Evolutionary conservation across 371 early-diverging fungal genomes (phyloP).

Genomic region (Mucor sp.): DNA sequence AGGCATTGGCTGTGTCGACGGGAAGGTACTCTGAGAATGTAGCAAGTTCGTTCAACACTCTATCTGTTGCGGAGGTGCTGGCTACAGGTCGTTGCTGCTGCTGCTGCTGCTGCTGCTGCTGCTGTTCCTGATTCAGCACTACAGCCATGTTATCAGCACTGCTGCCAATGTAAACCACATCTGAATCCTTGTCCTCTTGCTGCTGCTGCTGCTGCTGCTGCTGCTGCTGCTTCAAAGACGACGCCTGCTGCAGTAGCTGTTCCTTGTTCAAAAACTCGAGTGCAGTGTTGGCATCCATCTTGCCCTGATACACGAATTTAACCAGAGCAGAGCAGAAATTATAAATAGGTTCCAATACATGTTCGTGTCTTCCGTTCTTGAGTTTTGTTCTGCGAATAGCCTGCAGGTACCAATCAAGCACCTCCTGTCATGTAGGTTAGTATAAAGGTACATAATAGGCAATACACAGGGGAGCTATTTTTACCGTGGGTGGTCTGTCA

Average conservation of each 20-base stretch:
- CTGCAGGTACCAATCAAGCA: conserved; percentile 46
- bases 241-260: conserved; percentile 1
- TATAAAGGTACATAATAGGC: conserved; percentile 3
- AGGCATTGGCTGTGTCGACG: conserved; percentile 32
- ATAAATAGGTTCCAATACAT: conserved; percentile 60
- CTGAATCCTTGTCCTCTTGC: background rate
- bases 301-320: conserved; percentile 50
- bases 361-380: conserved; percentile 54
- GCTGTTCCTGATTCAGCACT: background rate
- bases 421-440: conserved; percentile 27
- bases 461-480: background rate
- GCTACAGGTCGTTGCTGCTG: background rate
- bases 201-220: background rate
- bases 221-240: background rate
- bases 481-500: conserved; percentile 46
- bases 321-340: conserved; percentile 57
- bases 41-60: background rate
- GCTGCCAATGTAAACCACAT: background rate
- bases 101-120: too few species aligned
- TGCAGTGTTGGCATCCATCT: conserved; percentile 41
- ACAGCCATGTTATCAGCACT: background rate
- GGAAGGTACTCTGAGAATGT: conserved; percentile 11
- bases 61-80: background rate
- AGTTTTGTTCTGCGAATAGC: conserved; percentile 45
- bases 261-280: conserved; percentile 8